Evolutionary conservation across 108 stramenopile genomes (phyloP), one percentile per base, ranked within the genome.

Genomic region (Discostella pseudostelligera): DNA sequence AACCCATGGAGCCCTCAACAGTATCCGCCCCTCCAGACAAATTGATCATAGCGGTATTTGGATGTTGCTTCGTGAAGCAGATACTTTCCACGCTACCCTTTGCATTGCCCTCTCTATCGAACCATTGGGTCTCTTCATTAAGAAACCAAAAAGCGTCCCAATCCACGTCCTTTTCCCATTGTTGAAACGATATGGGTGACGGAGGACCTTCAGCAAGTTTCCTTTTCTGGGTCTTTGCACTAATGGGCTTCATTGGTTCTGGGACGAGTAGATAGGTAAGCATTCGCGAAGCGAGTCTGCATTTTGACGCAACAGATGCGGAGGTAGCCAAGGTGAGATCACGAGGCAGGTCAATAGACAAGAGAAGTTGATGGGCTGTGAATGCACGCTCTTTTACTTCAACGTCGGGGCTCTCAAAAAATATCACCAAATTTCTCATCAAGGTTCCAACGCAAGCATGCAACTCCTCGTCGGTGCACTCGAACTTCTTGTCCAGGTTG

Each of bases 361-460:
- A 28, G 36, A 99, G 80, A 8, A 97, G 62, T 25, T 83, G 81
- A 26, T 87, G 62, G 25, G 83, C 50, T 0, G 87, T 86, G 32
- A 83, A 80, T 0, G 96, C 88, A 50, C 96, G 84, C 67, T 99
- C 98, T 72, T 92, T 85, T 45, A 99, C 98, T 83, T 95, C 89
- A 14, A 84, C 78, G 63, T 93, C 87, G 8, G 77, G 67, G 28
- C 84, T 85, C 65, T 84, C 72, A 54, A 79, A 57, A 64, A 76
- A 94, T 8, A 84, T 50, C 3, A 70, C 67, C 35, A 93, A 74
- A 56, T 84, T 69, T 47, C 44, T 57, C 22, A 56, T 48, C 5
- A 93, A 36, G 17, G 83, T 82, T 10, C 47, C 55, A 6, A 81
- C 65, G 57, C 89, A 89, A 4, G 79, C 80, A 29, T 74, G 51